Conservation (phyloP, 2,329 filamentous ascomycete species). For the Aureobasidium sp. region DNA sequence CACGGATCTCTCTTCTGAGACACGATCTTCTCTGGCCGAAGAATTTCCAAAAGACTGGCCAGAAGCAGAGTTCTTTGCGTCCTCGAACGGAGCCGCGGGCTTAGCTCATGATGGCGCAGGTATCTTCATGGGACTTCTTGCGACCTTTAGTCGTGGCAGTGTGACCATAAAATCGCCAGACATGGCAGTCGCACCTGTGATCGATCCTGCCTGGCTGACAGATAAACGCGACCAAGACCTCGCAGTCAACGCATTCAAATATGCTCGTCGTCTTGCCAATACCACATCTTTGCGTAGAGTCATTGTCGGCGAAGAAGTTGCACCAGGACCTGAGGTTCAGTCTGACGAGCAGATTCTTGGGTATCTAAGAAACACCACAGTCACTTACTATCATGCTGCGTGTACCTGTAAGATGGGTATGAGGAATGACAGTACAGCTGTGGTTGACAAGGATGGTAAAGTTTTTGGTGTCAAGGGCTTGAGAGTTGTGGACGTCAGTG, state of each 20-base stretch:
- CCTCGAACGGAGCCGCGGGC: neutral
- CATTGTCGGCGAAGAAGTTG: slow-evolving; percentile 7
- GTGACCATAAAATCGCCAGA: slow-evolving; percentile 29
- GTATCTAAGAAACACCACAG: neutral
- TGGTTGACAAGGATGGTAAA: slow-evolving; percentile 20
- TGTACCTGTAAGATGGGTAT: slow-evolving; percentile 22
- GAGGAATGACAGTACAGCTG: slow-evolving; percentile 19
- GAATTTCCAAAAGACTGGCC: slow-evolving; percentile 25
- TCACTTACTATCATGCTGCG: slow-evolving; percentile 13
- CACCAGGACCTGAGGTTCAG: slow-evolving; percentile 1
- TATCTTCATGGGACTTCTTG: slow-evolving; percentile 23
- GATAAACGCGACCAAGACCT: slow-evolving; percentile 28
- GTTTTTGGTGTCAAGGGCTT: slow-evolving; percentile 17
- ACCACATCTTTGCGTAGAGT: neutral
- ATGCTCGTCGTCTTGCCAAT: neutral
- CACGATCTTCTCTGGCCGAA: slow-evolving; percentile 18
- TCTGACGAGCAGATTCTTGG: neutral
- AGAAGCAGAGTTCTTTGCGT: slow-evolving; percentile 24
- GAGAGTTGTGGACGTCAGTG: neutral
- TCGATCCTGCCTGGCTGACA: slow-evolving; percentile 33
- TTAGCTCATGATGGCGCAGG: neutral
- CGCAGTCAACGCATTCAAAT: slow-evolving; percentile 27
- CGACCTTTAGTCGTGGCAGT: slow-evolving; percentile 31
- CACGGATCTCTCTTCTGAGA: slow-evolving; percentile 1
- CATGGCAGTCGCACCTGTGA: slow-evolving; percentile 24